These are phyloP conservation scores for Paxillus rubicundulus DNA, from an alignment of 768 basidiomycete species.

Conservation along the genomic window DNA sequence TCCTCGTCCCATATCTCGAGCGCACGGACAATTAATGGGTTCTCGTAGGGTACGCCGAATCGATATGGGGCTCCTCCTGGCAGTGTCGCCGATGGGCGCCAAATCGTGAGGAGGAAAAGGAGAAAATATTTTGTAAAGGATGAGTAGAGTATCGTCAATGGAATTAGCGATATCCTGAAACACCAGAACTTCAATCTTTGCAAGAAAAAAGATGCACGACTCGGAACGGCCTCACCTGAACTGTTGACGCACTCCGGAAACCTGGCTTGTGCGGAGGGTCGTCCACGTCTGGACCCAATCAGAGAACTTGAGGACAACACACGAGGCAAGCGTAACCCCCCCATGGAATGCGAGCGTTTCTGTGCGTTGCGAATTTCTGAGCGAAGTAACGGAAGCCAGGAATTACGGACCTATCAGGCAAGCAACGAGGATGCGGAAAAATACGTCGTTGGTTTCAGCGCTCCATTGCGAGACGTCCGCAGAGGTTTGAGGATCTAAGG, in stretches of 20 bases:
- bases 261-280: conserved; percentile 11
- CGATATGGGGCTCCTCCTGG: conserved; percentile 19
- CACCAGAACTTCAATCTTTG: neutral
- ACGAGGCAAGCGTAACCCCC: conserved; percentile 61
- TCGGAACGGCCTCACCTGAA: conserved; percentile 46
- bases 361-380: conserved; percentile 24
- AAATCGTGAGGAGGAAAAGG: conserved; percentile 77
- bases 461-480: conserved; percentile 49
- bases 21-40: conserved; percentile 37
- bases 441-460: conserved; percentile 44
- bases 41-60: conserved; percentile 28
- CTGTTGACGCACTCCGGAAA: conserved; percentile 57
- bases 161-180: conserved; percentile 65
- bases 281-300: conserved; percentile 35
- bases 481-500: conserved; percentile 40
- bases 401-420: conserved; percentile 54
- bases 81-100: conserved; percentile 49
- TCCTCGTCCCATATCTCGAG: conserved; percentile 68
- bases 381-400: neutral
- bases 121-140: conserved; percentile 83
- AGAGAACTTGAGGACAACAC: conserved; percentile 44
- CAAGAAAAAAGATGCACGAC: neutral
- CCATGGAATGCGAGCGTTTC: conserved; percentile 76
- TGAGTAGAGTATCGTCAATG: conserved; percentile 79
- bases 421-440: conserved; percentile 61